Base-by-base conservation (phyloP, 345 rosid genomes). In the Capsella bursapastoris region DNA sequence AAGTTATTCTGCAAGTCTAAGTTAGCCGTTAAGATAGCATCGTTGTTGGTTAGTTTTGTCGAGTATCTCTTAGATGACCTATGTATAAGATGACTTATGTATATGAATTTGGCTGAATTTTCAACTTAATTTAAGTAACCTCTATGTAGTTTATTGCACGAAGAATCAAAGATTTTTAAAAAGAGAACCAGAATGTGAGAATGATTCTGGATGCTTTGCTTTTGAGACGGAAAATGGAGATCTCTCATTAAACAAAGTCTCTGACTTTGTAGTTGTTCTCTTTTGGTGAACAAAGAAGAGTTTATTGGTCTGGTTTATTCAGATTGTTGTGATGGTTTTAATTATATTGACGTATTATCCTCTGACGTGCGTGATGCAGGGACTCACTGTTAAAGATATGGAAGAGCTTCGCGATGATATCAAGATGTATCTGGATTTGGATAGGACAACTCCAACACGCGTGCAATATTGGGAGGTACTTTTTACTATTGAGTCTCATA, bases 371-470 rank as follows among this genome's bases (percentile, higher is more conserved):
- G 87, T 70, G 40, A 74, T 80, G 67, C 84, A 93, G 93, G 98
- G 96, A 40, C 84, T 94, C 85, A 86, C 93, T 1, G 93, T 83
- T 56, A 94, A 87, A 68, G 98, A 91, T 76, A 88, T 88, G 92
- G 97, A 91, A 82, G 98, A 94, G 72, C 95, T 94, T 68, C 93
- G 80, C 18, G 97, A 86, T 77, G 98, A 94, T 82, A 91, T 94
- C 70, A 94, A 91, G 82, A 87, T 94, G 98, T 90, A 94, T 83
- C 78, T 94, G 45, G 98, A 91, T 79, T 80, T 86, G 90, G 98
- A 94, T 68, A 83, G 91, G 53, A 84, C 81, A 76, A 89, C 96
- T 48, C 86, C 87, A 53, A 90, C 84, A 4, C 97, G 83, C 28
- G 64, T 83, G 60, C 91, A 85, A 60, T 94, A 86, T 67, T 94